A percentile compares a stretch with the other conserved stretches of the same genome.
Evolutionary conservation across 208 protist species (phyloP).

Genomic region (Leishmania tarentolae): DNA sequence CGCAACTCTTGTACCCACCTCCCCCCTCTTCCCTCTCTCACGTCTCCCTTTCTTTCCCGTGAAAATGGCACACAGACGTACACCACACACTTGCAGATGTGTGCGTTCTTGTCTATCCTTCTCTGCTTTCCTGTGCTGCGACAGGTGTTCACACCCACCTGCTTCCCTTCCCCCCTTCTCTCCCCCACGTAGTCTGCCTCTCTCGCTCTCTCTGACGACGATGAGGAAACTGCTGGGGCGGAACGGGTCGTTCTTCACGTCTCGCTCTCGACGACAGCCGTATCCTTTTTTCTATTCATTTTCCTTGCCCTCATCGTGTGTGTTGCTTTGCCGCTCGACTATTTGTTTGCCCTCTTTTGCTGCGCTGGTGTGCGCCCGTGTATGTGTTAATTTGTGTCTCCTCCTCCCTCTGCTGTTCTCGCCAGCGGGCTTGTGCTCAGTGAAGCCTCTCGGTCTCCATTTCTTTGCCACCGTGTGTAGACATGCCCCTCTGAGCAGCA

Average conservation of each 20-base stretch:
- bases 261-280: not conserved
- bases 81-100: not conserved
- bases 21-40: not conserved
- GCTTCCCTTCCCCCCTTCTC: not conserved
- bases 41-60: not conserved
- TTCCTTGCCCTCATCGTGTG: not conserved
- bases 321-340: not conserved
- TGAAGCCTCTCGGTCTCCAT: not conserved
- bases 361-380: not conserved
- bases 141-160: not conserved
- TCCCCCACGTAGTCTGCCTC: not conserved
- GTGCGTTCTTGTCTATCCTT: not conserved
- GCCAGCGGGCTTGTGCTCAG: not conserved
- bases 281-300: not conserved
- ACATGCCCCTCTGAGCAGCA: not conserved
- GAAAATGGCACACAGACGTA: not conserved
- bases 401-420: not conserved
- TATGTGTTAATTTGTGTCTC: too few species aligned
- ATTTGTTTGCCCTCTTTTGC: not conserved
- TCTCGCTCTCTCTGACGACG: not conserved
- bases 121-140: not conserved
- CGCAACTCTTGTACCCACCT: conserved; percentile 1
- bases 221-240: not conserved
- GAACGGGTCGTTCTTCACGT: not conserved
- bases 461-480: not conserved